Conservation (phyloP, 305 asterid species). For the Fraxinus floribunda region DNA sequence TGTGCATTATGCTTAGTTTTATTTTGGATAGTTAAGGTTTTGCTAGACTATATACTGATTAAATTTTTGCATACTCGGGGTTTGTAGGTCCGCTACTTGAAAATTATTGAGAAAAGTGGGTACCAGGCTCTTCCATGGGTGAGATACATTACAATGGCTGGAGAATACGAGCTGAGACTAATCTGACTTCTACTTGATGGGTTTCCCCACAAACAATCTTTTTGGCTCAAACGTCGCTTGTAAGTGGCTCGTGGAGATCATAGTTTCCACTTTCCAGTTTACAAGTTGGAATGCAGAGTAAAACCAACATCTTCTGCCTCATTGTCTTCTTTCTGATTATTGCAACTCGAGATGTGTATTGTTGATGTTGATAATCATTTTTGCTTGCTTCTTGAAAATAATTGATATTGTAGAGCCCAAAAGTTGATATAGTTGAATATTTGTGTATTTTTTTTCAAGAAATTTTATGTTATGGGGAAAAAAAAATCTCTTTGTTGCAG, state of each 20-base stretch:
- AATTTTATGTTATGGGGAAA: not conserved
- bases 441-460: not conserved
- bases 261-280: constrained; percentile 15
- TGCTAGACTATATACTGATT: not conserved
- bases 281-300: not conserved
- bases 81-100: constrained; percentile 60
- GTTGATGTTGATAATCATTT: not conserved
- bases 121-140: constrained; percentile 74
- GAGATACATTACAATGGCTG: constrained; percentile 65
- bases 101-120: constrained; percentile 65
- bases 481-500: too few relatives aligned
- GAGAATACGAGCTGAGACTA: constrained; percentile 63
- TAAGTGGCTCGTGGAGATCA: not conserved
- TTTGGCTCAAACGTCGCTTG: not conserved
- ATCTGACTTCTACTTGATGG: constrained; percentile 22
- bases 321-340: not conserved
- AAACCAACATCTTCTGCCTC: not conserved
- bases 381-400: not conserved
- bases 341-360: not conserved
- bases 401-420: not conserved
- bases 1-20: not conserved
- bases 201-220: not conserved
- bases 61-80: constrained; percentile 1
- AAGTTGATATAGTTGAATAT: not conserved
- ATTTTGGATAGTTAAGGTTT: not conserved